Evolutionary conservation across 805 yeast species (phyloP).

Genomic region (Saturnispora dispora): DNA sequence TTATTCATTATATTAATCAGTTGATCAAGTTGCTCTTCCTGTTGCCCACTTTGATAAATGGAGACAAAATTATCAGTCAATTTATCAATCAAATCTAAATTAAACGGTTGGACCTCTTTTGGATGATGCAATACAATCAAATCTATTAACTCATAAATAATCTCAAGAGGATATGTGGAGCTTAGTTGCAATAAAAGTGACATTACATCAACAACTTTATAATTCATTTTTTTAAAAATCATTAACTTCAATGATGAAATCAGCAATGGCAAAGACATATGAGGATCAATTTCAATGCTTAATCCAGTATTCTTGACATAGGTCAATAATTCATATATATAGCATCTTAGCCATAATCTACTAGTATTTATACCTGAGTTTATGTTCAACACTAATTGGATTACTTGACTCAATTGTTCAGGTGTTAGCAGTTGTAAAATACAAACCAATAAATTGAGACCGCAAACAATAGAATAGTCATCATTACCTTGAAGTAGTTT

Average conservation of each 20-base stretch:
- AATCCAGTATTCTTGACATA: constrained; percentile 3
- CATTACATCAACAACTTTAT: constrained; percentile 39
- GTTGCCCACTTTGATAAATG: constrained; percentile 36
- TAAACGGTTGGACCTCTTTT: constrained; percentile 83
- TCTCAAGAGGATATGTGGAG: constrained; percentile 72
- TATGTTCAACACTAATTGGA: neutral
- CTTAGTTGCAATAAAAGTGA: constrained; percentile 62
- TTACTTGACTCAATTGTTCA: neutral
- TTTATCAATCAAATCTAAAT: constrained; percentile 54
- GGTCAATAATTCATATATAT: constrained; percentile 10
- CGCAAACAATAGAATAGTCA: constrained; percentile 5
- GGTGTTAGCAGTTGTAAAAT: neutral
- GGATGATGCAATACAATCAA: constrained; percentile 83
- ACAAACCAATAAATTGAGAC: constrained; percentile 7
- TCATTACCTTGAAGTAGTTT: constrained; percentile 4
- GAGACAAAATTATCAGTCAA: constrained; percentile 66
- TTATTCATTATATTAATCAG: constrained; percentile 77
- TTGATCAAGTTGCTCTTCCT: constrained; percentile 49
- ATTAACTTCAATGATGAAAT: constrained; percentile 9
- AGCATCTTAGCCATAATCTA: constrained; percentile 12
- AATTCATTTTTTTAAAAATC: constrained; percentile 1
- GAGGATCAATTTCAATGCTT: neutral
- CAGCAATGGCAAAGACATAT: constrained; percentile 34
- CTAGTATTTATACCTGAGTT: neutral
- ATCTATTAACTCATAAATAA: constrained; percentile 83